Evolutionary conservation across 1,139 yeast genomes (phyloP), one percentile per base, ranked within the genome.

Genomic region (Kodamaea arcana): DNA sequence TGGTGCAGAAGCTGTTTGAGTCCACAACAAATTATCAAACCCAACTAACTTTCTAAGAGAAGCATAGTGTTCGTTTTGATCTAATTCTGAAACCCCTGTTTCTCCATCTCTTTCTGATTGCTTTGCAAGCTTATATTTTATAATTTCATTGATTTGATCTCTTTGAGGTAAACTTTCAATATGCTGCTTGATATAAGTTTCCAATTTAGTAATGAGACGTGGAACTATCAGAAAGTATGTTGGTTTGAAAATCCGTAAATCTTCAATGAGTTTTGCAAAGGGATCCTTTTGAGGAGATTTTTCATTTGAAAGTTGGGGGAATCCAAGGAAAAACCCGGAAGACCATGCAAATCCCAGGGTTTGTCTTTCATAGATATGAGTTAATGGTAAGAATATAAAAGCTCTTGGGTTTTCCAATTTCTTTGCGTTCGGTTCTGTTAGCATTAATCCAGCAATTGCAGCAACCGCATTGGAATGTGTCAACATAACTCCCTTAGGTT

Each of bases 281-380:
- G 48, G 42, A 30, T 50, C 52, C 27, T 31, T 36, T 3, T 42
- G 34, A 1, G 26, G 30, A 2, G 36, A 18, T 10, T 25, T 30
- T 13, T 31, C 27, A 22, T 32, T 32, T 4, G 35, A 16, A 18
- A 68, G 46, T 40, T 61, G 68, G 3, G 77, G 76, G 47, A 66
- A 70, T 1, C 72, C 75, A 38, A 69, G 52, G 20, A 58, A 50
- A 37, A 59, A 68, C 31, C 75, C 76, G 42, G 51, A 44, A 12
- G 52, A 41, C 29, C 64, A 41, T 7, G 54, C 58, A 40, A 53
- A 51, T 1, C 60, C 59, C 28, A 55, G 45, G 27, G 59, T 57
- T 45, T 60, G 59, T 41, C 72, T 50, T 46, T 66, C 72, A 40
- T 54, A 66, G 23, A 66, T 64, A 43, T 66, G 72, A n/a, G 70